These are phyloP conservation scores for Corynascus novoguineensis DNA, from an alignment of 495 filamentous ascomycete genomes.

Conservation along the genomic window DNA sequence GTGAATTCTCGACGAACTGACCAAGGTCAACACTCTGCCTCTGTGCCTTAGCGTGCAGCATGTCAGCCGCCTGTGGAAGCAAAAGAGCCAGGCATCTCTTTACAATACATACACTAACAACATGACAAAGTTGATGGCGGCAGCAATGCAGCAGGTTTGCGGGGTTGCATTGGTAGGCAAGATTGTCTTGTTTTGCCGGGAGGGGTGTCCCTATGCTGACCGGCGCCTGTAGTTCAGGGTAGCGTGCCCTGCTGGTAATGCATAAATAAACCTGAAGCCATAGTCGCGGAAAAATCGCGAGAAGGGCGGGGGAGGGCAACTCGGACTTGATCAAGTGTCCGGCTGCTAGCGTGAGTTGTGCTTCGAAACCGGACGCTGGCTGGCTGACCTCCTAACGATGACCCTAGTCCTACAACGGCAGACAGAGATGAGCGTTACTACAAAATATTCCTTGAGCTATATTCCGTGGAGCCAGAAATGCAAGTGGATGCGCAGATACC, in stretches of 20 bases:
- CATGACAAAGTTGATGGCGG: no score
- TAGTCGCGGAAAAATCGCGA: background rate
- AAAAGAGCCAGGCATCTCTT: background rate
- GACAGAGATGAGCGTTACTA: no score
- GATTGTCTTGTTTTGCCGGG: background rate
- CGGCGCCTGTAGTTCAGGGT: background rate
- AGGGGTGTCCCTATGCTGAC: slow-evolving; percentile 3
- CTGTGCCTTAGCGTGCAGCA: background rate
- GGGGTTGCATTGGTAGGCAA: background rate
- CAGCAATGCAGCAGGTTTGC: background rate
- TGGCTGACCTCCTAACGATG: no score
- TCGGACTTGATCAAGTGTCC: background rate
- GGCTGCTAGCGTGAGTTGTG: background rate
- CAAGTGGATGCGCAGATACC: no score
- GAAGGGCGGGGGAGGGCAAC: no score
- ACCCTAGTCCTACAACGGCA: no score
- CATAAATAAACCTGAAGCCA: background rate
- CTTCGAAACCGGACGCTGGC: background rate
- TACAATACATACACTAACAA: no score
- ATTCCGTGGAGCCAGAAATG: no score
- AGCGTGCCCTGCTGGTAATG: background rate
- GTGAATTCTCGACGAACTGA: background rate
- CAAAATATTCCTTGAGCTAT: no score
- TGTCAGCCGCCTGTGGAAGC: background rate
- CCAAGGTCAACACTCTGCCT: background rate